These are phyloP conservation scores for Lichtheimia ornata DNA, from an alignment of 371 early-diverging fungal genomes.

Conservation along the genomic window DNA sequence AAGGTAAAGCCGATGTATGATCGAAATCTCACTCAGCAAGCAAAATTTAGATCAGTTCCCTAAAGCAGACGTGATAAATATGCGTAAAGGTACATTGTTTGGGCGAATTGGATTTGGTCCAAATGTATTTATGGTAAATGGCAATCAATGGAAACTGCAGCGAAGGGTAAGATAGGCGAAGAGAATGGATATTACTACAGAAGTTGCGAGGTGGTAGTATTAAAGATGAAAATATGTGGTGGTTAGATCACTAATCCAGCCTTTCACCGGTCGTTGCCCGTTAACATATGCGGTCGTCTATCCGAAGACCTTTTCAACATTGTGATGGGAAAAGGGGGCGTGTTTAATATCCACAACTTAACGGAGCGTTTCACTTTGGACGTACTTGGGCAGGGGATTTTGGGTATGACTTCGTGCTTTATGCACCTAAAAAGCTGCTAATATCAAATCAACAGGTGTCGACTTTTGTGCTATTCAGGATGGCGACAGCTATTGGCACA, in stretches of 20 bases:
- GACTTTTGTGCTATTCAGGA: slow-evolving; percentile 29
- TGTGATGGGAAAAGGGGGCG: slow-evolving; percentile 20
- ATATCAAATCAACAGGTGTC: slow-evolving; percentile 18
- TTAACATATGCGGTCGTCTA: slow-evolving; percentile 30
- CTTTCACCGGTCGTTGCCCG: slow-evolving; percentile 39
- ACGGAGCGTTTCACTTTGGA: slow-evolving; percentile 36
- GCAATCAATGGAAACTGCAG: slow-evolving; percentile 30
- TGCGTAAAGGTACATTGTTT: slow-evolving; percentile 18
- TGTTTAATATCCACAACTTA: slow-evolving; percentile 22
- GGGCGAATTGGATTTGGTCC: slow-evolving; percentile 22
- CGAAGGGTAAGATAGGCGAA: slow-evolving; percentile 20
- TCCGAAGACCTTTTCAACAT: slow-evolving; percentile 21
- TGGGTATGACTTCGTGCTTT: slow-evolving; percentile 19
- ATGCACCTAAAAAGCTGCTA: background rate
- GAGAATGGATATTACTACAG: no score
- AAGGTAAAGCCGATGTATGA: background rate
- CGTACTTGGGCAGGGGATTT: slow-evolving; percentile 41
- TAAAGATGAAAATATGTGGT: background rate
- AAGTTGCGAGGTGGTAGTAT: no score
- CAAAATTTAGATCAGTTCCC: slow-evolving; percentile 14
- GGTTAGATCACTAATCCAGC: slow-evolving; percentile 38
- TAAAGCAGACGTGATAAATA: slow-evolving; percentile 12
- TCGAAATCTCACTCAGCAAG: background rate
- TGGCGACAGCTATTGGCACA: slow-evolving; percentile 16
- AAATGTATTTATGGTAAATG: slow-evolving; percentile 29